phyloP scores from a whole-genome alignment of 164 flowering plant genomes.

The Macadamia tetraphylla region DNA sequence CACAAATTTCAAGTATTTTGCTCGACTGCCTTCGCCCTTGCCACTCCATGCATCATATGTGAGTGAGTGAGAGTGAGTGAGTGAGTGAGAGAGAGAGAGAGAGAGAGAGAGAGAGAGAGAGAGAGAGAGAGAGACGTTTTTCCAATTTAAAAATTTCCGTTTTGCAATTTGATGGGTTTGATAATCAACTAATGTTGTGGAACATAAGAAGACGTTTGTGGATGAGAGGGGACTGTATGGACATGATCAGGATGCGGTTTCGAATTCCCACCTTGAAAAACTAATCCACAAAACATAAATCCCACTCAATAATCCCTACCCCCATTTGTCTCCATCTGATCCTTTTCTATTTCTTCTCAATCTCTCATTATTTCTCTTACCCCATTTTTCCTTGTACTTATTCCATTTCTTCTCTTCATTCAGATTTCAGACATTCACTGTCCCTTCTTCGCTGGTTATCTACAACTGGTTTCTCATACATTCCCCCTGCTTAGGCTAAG shows the following conservation, averaged over 20 bases:
- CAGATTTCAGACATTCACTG: too few relatives aligned
- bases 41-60: too few relatives aligned
- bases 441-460: neutral
- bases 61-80: too few relatives aligned
- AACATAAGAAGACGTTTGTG: slow-evolving; percentile 21
- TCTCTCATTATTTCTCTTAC: neutral
- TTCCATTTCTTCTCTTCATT: neutral
- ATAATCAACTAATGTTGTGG: slow-evolving; percentile 6
- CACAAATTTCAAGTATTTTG: too few relatives aligned
- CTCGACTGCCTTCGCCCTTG: too few relatives aligned
- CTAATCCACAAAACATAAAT: slow-evolving; percentile 27
- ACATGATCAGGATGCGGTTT: slow-evolving; percentile 17
- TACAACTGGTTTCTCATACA: slow-evolving; percentile 9
- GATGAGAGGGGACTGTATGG: slow-evolving; percentile 17
- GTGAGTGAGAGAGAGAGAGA: too few relatives aligned
- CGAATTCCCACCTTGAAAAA: slow-evolving; percentile 33
- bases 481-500: neutral
- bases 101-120: too few relatives aligned
- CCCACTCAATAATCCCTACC: slow-evolving; percentile 8
- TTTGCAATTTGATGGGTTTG: neutral
- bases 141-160: neutral
- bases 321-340: slow-evolving; percentile 17
- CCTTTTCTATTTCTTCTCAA: neutral
- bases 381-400: neutral
- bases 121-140: too few relatives aligned